Base-by-base conservation (phyloP, 345 rosid genomes). In the Eucalyptus sp. region DNA sequence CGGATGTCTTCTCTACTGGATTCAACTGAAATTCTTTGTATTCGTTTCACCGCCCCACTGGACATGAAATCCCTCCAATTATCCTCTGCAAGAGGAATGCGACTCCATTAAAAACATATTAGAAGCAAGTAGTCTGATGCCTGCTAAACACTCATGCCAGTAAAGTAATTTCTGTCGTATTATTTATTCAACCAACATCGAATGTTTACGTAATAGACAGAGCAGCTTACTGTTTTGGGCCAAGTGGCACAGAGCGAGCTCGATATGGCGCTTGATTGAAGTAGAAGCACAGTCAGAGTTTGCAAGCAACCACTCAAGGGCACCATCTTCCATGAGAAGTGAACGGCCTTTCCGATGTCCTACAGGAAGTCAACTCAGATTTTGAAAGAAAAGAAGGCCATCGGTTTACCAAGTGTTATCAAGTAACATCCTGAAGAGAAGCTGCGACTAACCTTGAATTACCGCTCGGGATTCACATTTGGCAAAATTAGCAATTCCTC, bases 401-500 rank as follows among this genome's bases (percentile, higher is more conserved):
- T 87, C 2, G 5, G 37, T 87, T 66, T 64, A 54, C 41, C 14
- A 48, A 46, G 80, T n/a, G 54, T 41, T 41, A 37, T 37, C 84
- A 41, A 76, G 48, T 41, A 41, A 76, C 84, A 76, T 76, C 29
- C 84, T 76, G 84, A 76, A 87, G 88, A 58, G 66, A 87, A 87
- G 66, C 37, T 16, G 37, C 22, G 13, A 66, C 88, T 60, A 56
- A 97, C 99, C 99, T 95, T 96, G 95, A 92, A 95, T 86, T 46
- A 93, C 90, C 81, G 92, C 97, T 50, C 99, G 96, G 87, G 98
- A 95, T 93, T 97, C 99, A 86, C 99, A 96, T 93, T 97, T 97
- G 60, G 99, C 99, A 87, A 96, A 97, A 92, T 97, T 97, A 54
- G 99, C 99, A 89, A 97, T 92, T 62, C 98, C 99, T 92, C 99